phyloP scores from a whole-genome alignment of 2,329 filamentous ascomycete species.

The Nigrospora oryzae region DNA sequence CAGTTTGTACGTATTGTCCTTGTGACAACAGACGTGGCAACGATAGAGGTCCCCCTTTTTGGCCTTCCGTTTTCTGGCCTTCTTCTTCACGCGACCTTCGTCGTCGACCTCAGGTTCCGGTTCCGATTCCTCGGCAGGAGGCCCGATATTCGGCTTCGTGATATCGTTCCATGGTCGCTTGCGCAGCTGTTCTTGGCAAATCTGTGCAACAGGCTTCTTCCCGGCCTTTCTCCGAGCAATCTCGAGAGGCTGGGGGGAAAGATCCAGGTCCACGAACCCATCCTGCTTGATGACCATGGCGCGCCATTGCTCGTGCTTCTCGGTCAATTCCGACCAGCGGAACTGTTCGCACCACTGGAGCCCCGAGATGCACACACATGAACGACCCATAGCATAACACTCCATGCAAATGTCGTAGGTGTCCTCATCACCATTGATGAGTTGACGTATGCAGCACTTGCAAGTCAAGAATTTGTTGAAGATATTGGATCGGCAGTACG shows the following conservation, averaged over 20 bases:
- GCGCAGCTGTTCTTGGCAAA: constrained; percentile 86
- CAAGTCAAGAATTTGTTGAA: constrained; percentile 97
- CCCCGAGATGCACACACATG: constrained; percentile 79
- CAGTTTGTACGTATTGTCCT: constrained; percentile 77
- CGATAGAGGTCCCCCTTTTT: constrained; percentile 46
- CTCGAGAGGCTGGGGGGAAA: constrained; percentile 62
- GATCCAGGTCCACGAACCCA: constrained; percentile 54
- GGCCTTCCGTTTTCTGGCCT: constrained; percentile 46
- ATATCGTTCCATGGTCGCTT: constrained; percentile 77
- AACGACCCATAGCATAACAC: constrained; percentile 94
- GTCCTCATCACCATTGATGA: constrained; percentile 63
- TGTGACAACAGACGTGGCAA: constrained; percentile 79
- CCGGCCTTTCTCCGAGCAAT: constrained; percentile 57
- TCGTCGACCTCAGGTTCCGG: constrained; percentile 51
- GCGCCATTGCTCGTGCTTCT: constrained; percentile 78
- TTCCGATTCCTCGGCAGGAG: constrained; percentile 9
- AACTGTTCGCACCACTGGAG: constrained; percentile 92
- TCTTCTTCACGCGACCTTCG: constrained; percentile 54
- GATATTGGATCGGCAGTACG: constrained; percentile 91
- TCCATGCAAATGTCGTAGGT: constrained; percentile 98
- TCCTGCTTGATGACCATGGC: constrained; percentile 67
- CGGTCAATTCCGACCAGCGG: constrained; percentile 68
- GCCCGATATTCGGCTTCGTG: constrained; percentile 45
- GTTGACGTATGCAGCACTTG: constrained; percentile 65
- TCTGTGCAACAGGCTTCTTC: constrained; percentile 77